These are phyloP conservation scores for Aphanomyces invadans DNA, from an alignment of 352 stramenopile genomes.

Conservation along the genomic window DNA sequence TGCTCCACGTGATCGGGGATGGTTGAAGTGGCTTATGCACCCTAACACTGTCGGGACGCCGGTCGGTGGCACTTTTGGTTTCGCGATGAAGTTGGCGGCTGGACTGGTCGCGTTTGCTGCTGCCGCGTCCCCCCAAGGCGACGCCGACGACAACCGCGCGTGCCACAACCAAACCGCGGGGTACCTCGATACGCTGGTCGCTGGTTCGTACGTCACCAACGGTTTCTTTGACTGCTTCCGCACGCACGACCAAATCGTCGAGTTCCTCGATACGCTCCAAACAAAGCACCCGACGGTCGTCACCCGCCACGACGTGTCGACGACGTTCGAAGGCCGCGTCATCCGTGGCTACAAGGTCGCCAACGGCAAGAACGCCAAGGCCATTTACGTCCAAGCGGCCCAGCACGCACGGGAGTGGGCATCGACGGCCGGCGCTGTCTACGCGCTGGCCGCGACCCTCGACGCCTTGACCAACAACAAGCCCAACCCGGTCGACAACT, in stretches of 20 bases:
- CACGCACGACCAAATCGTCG: slow-evolving; percentile 25
- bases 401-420: slow-evolving; percentile 6
- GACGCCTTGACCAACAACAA: background rate
- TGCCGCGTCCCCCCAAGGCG: background rate
- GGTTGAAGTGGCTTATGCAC: too few relatives aligned
- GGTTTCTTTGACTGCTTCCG: slow-evolving; percentile 35
- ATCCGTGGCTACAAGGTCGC: slow-evolving; percentile 32
- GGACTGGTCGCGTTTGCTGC: background rate
- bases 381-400: background rate
- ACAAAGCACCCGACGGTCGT: slow-evolving; percentile 19
- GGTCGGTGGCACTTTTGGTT: background rate
- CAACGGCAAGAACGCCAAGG: slow-evolving; percentile 16
- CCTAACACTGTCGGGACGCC: too few relatives aligned
- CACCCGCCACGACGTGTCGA: slow-evolving; percentile 28
- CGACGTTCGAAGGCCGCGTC: slow-evolving; percentile 25
- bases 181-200: background rate
- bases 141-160: background rate
- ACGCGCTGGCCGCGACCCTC: background rate
- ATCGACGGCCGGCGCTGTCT: background rate
- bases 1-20: too few relatives aligned
- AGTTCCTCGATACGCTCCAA: slow-evolving; percentile 29
- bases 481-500: background rate
- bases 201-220: slow-evolving; percentile 29
- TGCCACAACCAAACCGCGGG: slow-evolving; percentile 10
- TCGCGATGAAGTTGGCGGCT: background rate